These are phyloP conservation scores for Ceriops decandra DNA, from an alignment of 345 rosid genomes.

Conservation along the genomic window DNA sequence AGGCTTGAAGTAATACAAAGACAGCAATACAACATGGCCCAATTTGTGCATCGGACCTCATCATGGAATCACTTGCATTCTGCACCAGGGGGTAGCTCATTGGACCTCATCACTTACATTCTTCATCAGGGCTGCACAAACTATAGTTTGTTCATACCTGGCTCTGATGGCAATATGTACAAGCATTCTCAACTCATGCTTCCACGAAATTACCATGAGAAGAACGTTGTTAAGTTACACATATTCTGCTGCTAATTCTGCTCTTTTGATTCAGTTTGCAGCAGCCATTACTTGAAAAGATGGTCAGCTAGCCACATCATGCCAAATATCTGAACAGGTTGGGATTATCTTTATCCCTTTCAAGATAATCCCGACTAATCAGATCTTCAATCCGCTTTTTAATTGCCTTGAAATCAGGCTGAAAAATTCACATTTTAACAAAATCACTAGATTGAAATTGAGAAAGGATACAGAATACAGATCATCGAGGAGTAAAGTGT, in stretches of 20 bases:
- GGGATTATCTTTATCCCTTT: conserved; percentile 37
- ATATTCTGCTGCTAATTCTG: conserved; percentile 17
- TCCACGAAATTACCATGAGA: conserved; percentile 17
- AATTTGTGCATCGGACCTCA: conserved; percentile 13
- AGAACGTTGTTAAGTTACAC: conserved; percentile 9
- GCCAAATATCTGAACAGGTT: conserved; percentile 29
- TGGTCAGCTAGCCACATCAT: conserved; percentile 21
- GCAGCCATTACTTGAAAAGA: conserved; percentile 12
- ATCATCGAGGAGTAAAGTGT: neutral
- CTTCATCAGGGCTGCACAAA: conserved; percentile 18
- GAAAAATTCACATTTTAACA: conserved; percentile 10
- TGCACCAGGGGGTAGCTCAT: conserved; percentile 12
- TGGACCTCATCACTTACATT: conserved; percentile 22
- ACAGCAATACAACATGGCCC: conserved; percentile 10
- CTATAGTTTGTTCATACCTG: conserved; percentile 28
- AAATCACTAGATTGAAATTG: neutral
- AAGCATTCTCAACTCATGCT: conserved; percentile 29
- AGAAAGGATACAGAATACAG: neutral
- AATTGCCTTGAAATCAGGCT: conserved; percentile 46
- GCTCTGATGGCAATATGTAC: conserved; percentile 33
- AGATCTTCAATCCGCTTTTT: conserved; percentile 42
- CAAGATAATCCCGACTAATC: conserved; percentile 35
- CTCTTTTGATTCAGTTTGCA: conserved; percentile 12
- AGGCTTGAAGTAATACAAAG: neutral
- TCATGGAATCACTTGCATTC: conserved; percentile 19